A percentile compares a stretch with the other conserved stretches of the same genome.
phyloP scores from a whole-genome alignment of 352 stramenopile genomes.

The Blastocystis sp. region DNA sequence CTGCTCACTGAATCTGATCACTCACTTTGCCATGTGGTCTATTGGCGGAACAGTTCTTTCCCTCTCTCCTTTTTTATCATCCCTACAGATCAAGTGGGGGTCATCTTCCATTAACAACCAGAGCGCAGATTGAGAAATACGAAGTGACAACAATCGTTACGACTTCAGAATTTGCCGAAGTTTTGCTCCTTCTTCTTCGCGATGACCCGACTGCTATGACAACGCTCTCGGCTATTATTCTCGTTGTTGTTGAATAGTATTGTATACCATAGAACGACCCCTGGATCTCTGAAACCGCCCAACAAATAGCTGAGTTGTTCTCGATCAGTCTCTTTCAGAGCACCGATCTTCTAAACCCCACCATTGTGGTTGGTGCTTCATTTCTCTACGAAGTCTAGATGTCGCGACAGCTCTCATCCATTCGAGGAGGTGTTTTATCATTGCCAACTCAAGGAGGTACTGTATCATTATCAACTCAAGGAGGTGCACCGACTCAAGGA shows the following conservation, averaged over 20 bases:
- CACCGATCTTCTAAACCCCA: neutral
- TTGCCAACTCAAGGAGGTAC: too few relatives aligned
- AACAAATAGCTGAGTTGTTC: conserved; percentile 2
- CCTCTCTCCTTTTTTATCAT: neutral
- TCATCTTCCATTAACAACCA: neutral
- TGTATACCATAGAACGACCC: neutral
- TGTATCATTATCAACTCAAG: too few relatives aligned
- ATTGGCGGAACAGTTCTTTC: neutral
- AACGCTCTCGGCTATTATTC: neutral
- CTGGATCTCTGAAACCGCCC: neutral
- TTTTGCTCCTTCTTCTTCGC: neutral
- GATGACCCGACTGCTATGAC: conserved; percentile 22
- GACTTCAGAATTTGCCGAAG: neutral
- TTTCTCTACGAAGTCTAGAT: too few relatives aligned
- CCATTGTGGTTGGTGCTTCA: neutral
- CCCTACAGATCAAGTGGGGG: neutral
- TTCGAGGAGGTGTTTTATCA: too few relatives aligned
- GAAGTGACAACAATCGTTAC: neutral
- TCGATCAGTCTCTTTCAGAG: neutral
- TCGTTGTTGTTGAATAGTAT: neutral
- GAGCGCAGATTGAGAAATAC: conserved; percentile 12
- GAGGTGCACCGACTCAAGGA: too few relatives aligned
- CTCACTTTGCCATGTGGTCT: conserved; percentile 21
- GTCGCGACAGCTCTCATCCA: too few relatives aligned
- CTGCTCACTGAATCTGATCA: neutral